Evolutionary conservation across 108 stramenopile species (phyloP), one percentile per base, ranked within the genome.

Genomic region (Fragilaria radians): DNA sequence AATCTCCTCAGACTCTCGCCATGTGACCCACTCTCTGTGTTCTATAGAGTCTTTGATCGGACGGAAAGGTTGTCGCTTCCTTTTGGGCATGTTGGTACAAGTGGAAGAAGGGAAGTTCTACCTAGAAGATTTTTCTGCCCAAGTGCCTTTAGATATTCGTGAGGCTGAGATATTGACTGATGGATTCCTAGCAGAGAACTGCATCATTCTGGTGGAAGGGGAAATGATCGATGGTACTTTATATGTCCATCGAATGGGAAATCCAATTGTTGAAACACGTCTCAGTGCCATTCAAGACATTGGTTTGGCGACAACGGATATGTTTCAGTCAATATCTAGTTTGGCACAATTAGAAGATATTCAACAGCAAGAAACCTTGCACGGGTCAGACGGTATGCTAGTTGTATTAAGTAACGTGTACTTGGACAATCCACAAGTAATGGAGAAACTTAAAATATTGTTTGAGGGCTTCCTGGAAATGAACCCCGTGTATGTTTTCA

Each of bases 161-260:
- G 59, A 77, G 5, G 76, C 80, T 2, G 62, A 70, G 7, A 46
- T 72, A 0, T 28, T 87, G 5, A 82, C 85, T 3, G 77, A 77
- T 45, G 68, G 86, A 17, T 87, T 92, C 60, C 65, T 91, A 42
- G 83, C 92, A 18, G 97, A 97, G 52, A 79, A 94, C 65, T 83
- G 79, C 68, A 78, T 94, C 32, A 79, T 93, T 4, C 67, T 97
- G 48, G 86, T 94, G 9, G 85, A 95, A 59, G 97, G 97, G 24
- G 73, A 86, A 53, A 81, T 93, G 45, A 64, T 78, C 47, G 86
- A 91, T 62, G 89, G 91, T 29, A 73, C 82, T 21, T 66, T 97
- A 27, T 54, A 70, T 50, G 84, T 83, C 31, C 71, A 81, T 62
- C 63, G 68, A 42, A 57, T 91, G 45, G 83, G 81, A 52, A 76